Conservation (phyloP, 495 filamentous ascomycete species). For the Tuber calosporum region DNA sequence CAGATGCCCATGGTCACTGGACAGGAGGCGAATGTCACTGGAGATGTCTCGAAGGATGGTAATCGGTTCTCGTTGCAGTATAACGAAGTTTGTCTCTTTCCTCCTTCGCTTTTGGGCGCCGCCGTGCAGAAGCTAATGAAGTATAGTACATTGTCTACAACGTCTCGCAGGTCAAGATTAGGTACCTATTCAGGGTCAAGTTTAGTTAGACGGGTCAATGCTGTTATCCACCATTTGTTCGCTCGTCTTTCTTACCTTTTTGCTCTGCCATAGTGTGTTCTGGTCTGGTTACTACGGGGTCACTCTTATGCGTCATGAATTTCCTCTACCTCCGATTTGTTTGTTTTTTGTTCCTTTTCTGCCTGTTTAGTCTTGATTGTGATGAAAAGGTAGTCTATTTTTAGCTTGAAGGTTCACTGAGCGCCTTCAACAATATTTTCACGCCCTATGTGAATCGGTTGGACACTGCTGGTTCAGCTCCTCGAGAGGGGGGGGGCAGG, state of each 20-base stretch:
- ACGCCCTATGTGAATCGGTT: neutral
- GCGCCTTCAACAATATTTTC: neutral
- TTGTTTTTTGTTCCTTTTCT: neutral
- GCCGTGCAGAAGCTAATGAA: slow-evolving; percentile 6
- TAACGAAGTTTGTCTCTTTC: slow-evolving; percentile 47
- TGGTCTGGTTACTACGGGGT: neutral
- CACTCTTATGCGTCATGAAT: neutral
- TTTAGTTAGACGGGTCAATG: slow-evolving; percentile 41
- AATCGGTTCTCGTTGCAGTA: slow-evolving; percentile 46
- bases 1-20: slow-evolving; percentile 48
- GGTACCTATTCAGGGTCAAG: slow-evolving; percentile 65
- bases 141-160: slow-evolving; percentile 69
- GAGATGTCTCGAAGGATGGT: slow-evolving; percentile 21
- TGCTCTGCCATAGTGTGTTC: neutral
- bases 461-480: neutral
- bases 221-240: neutral
- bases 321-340: neutral
- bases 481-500: neutral
- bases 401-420: neutral
- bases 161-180: slow-evolving; percentile 65
- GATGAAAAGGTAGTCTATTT: neutral
- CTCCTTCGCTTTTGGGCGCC: neutral
- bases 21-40: slow-evolving; percentile 22
- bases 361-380: neutral
- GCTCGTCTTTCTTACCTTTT: neutral